These are phyloP conservation scores for Naegleria lovaniensis DNA, from an alignment of 208 protist species.

Conservation along the genomic window DNA sequence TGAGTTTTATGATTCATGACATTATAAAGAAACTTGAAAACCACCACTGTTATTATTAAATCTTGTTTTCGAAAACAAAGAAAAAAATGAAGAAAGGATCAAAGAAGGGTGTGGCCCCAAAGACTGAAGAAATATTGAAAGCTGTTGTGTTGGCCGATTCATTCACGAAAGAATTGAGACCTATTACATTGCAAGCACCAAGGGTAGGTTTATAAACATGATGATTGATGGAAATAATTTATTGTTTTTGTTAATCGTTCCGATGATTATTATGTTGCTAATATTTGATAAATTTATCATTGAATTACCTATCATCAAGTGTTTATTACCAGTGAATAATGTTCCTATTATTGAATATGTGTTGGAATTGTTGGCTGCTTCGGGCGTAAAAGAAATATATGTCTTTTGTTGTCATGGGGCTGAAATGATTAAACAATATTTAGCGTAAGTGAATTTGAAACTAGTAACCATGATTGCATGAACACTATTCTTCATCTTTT, in stretches of 20 bases:
- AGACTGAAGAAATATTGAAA: neutral
- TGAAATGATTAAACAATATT: conserved; percentile 20
- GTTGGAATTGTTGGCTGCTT: conserved; percentile 22
- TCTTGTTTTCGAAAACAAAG: too few relatives aligned
- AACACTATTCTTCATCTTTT: neutral
- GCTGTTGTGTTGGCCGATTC: conserved; percentile 26
- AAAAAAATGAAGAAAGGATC: neutral
- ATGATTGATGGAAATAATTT: too few relatives aligned
- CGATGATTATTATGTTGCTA: too few relatives aligned
- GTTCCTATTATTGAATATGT: conserved; percentile 30
- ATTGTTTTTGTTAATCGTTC: too few relatives aligned
- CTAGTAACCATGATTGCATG: too few relatives aligned
- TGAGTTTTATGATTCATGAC: too few relatives aligned
- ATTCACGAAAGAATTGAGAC: conserved; percentile 19
- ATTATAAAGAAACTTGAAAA: too few relatives aligned
- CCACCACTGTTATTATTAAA: too few relatives aligned
- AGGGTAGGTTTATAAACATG: conserved; percentile 9
- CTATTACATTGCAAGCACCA: conserved; percentile 21
- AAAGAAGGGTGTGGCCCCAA: neutral
- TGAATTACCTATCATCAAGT: neutral
- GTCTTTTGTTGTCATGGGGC: conserved; percentile 15
- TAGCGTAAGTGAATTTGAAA: neutral
- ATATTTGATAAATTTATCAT: too few relatives aligned
- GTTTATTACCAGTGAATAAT: conserved; percentile 23
- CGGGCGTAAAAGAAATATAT: conserved; percentile 24